phyloP scores from a whole-genome alignment of 768 basidiomycete species.

The Serendipita sp. region DNA sequence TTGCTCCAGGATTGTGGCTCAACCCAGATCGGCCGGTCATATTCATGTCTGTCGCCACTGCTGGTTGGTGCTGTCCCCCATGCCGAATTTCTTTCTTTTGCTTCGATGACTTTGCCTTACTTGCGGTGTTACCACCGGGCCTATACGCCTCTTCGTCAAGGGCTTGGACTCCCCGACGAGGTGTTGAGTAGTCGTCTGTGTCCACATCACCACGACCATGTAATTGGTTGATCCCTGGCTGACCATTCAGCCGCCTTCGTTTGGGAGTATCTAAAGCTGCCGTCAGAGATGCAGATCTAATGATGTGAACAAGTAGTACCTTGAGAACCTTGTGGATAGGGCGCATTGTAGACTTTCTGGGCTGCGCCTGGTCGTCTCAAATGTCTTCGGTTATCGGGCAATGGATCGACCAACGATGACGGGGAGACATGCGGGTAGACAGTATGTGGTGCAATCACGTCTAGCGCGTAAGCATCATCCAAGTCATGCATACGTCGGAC shows the following conservation, averaged over 20 bases:
- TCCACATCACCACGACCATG: neutral
- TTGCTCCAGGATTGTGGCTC: neutral
- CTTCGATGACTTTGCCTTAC: neutral
- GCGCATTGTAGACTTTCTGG: neutral
- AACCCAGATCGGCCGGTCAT: neutral
- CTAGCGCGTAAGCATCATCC: constrained; percentile 2
- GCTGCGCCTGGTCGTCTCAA: neutral
- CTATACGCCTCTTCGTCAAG: neutral
- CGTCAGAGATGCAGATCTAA: too few relatives aligned
- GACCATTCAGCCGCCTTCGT: neutral
- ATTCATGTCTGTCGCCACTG: too few relatives aligned
- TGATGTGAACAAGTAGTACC: too few relatives aligned
- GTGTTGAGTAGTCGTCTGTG: constrained; percentile 4
- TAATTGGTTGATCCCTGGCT: neutral
- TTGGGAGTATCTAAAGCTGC: neutral
- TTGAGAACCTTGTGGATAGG: neutral
- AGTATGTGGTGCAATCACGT: constrained; percentile 9
- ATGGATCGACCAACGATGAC: constrained; percentile 9
- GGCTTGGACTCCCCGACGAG: neutral
- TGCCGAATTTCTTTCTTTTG: neutral
- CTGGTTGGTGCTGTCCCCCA: too few relatives aligned
- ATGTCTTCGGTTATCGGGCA: neutral
- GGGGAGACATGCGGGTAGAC: constrained; percentile 14
- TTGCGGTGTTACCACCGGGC: neutral
- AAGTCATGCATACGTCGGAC: constrained; percentile 1